phyloP scores from a whole-genome alignment of 768 basidiomycete genomes.

The Russula olivacea region DNA sequence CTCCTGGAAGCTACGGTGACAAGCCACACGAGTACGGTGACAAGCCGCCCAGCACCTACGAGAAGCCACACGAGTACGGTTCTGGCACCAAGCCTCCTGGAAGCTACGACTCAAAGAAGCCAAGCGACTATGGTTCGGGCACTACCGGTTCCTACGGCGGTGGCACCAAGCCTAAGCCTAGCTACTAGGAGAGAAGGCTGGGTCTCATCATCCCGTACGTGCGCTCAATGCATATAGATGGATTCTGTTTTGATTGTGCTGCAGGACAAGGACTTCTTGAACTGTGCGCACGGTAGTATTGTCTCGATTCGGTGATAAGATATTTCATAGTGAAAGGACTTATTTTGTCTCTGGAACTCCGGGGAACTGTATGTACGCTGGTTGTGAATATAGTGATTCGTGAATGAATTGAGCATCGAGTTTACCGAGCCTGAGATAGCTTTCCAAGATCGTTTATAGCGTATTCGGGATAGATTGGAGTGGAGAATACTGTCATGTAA shows the following conservation, averaged over 20 bases:
- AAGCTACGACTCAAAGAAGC: slow-evolving; percentile 17
- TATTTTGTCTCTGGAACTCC: neutral
- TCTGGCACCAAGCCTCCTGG: slow-evolving; percentile 20
- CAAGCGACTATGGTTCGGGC: slow-evolving; percentile 25
- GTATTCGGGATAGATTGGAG: neutral
- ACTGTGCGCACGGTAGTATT: neutral
- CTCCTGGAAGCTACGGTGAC: too few relatives aligned
- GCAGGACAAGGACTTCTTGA: neutral
- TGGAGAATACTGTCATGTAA: neutral
- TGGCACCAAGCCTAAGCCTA: slow-evolving; percentile 10
- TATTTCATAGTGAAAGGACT: neutral
- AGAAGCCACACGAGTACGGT: too few relatives aligned
- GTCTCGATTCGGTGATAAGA: neutral
- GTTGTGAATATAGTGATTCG: too few relatives aligned
- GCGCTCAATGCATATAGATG: neutral
- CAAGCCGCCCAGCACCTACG: too few relatives aligned
- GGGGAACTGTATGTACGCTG: neutral
- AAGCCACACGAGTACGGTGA: too few relatives aligned
- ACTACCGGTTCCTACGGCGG: slow-evolving; percentile 17
- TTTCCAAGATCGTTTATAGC: too few relatives aligned
- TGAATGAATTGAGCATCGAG: neutral
- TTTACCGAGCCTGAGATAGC: neutral
- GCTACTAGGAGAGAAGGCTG: slow-evolving; percentile 31
- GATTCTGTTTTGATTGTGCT: neutral
- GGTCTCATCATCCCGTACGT: slow-evolving; percentile 13